phyloP scores from a whole-genome alignment of 108 stramenopile species.

The Cyclotella baltica region DNA sequence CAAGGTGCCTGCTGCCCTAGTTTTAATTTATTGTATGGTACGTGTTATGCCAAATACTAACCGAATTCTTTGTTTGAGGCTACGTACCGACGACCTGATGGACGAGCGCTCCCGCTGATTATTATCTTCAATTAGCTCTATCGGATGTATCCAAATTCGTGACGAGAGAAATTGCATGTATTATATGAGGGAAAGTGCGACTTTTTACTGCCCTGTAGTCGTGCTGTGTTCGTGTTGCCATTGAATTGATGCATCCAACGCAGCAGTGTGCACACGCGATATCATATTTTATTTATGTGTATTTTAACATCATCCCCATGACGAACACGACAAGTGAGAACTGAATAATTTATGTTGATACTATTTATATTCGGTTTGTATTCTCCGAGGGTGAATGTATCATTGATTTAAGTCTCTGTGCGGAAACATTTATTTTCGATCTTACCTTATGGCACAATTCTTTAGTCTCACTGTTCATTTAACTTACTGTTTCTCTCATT shows the following conservation, averaged over 20 bases:
- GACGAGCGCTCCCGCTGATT: constrained; percentile 34
- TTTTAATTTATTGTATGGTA: no score
- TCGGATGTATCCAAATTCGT: constrained; percentile 49
- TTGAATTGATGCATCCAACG: not conserved
- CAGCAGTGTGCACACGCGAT: not conserved
- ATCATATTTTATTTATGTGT: no score
- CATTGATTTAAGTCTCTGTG: not conserved
- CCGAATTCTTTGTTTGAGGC: no score
- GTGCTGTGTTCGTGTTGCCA: not conserved
- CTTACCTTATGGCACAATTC: not conserved
- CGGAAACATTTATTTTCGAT: not conserved
- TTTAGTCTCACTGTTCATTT: not conserved
- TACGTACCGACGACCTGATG: not conserved
- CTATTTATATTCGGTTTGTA: constrained; percentile 39
- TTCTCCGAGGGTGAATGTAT: constrained; percentile 38
- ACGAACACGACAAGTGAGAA: constrained; percentile 23
- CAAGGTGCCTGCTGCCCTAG: no score
- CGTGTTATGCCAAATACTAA: no score
- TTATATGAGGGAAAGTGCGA: constrained; percentile 57
- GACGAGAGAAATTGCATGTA: constrained; percentile 49
- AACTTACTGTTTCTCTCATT: not conserved
- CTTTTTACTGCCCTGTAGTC: not conserved
- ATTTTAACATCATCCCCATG: constrained; percentile 14
- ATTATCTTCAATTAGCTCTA: constrained; percentile 48
- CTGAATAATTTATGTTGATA: constrained; percentile 18